Base-by-base conservation (phyloP, 2,329 filamentous ascomycete genomes). In the Gremmenia infestans region DNA sequence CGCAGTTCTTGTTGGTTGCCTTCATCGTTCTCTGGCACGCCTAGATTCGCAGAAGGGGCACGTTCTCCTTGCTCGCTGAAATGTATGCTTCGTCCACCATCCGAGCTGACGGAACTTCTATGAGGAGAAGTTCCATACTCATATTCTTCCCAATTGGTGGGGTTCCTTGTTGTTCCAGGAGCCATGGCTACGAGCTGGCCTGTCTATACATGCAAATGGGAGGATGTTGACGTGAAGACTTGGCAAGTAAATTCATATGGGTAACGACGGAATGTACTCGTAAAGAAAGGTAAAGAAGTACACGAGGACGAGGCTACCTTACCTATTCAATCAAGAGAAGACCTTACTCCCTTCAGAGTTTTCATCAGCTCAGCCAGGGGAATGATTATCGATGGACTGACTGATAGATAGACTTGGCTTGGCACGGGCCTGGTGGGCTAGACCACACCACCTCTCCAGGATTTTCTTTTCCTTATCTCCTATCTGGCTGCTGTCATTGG, bases 131-230 rank as follows among this genome's bases (percentile, higher is more conserved):
- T 66, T 1, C 68, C 68, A 62, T 69, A 68, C 47, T 70, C 65
- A 52, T 71, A 71, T 35, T 70, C 68, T 45, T 69, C 64, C 58
- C 64, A 70, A 40, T 59, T 68, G 7, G 55, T 62, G 15, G 68
- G 68, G 50, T 66, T 69, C 39, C 64, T 56, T 15, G 59, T 53
- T 37, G 32, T 25, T 25, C 25, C 25, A 25, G 25, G 25, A 25
- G 25, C 25, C 25, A 25, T 25, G 25, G 25, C 5, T 6, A 5
- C 25, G 25, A 25, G 5, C 5, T 25, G 25, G 25, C 25, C 4
- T 25, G 25, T 25, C 25, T 5, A 25, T 25, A 25, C 25, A 25
- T 25, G 25, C 25, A 25, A 25, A 25, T 25, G 25, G 6, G 39
- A 48, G n/a, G 22, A 6, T 9, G 25, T 49, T 25, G 25, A 25